Evolutionary conservation across 1,139 yeast genomes (phyloP).

Genomic region (Citeromyces siamensis): DNA sequence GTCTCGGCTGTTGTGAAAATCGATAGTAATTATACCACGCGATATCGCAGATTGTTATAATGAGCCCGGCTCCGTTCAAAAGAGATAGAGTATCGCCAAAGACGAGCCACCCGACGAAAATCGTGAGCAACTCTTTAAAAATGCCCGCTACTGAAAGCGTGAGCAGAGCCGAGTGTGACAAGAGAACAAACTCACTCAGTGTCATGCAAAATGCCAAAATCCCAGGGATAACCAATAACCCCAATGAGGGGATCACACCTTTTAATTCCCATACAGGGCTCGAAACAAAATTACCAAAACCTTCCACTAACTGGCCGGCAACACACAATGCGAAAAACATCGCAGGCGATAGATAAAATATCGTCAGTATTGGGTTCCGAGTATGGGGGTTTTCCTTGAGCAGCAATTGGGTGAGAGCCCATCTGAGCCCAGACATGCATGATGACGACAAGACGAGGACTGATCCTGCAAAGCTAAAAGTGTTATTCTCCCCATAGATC

Average conservation of each 20-base stretch:
- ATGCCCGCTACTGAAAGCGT: conserved; percentile 89
- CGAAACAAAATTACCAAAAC: conserved; percentile 34
- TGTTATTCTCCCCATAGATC: conserved; percentile 29
- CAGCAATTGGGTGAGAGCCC: conserved; percentile 88
- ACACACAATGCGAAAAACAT: conserved; percentile 55
- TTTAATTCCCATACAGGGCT: conserved; percentile 53
- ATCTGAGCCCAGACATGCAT: conserved; percentile 76
- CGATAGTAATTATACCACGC: conserved; percentile 70
- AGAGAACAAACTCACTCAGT: conserved; percentile 70
- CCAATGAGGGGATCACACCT: conserved; percentile 41
- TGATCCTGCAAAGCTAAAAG: conserved; percentile 38
- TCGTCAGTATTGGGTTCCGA: conserved; percentile 70
- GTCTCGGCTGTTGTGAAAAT: conserved; percentile 19
- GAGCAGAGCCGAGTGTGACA: conserved; percentile 73
- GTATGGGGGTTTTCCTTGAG: conserved; percentile 48
- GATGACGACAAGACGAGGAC: conserved; percentile 66
- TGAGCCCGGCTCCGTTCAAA: conserved; percentile 64
- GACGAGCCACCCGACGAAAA: conserved; percentile 53
- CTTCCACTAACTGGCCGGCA: conserved; percentile 57
- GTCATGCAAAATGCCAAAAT: conserved; percentile 85
- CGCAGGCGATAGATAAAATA: conserved; percentile 72
- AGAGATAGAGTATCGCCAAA: conserved; percentile 63
- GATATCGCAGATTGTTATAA: conserved; percentile 67
- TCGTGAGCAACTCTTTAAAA: conserved; percentile 81
- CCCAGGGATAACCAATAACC: conserved; percentile 69